These are phyloP conservation scores for Gelatoporia subvermispora DNA, from an alignment of 768 basidiomycete species.

Conservation along the genomic window DNA sequence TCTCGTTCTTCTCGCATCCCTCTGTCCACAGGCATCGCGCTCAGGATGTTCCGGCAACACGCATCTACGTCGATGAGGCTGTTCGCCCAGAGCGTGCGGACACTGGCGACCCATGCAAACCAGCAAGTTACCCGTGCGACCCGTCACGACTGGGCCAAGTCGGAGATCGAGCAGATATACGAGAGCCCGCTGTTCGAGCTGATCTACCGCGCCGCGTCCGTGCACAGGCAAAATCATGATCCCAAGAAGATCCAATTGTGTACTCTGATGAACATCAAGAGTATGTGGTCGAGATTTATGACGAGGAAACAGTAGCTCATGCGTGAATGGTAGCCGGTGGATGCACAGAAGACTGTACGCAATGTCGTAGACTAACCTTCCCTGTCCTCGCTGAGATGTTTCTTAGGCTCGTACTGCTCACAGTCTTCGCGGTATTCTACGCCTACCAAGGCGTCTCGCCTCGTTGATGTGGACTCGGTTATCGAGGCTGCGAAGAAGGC, in stretches of 20 bases:
- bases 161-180: slow-evolving; percentile 83
- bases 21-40: not conserved
- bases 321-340: slow-evolving; percentile 65
- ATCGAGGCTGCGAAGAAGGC: slow-evolving; percentile 89
- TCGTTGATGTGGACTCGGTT: slow-evolving; percentile 89
- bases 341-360: slow-evolving; percentile 90
- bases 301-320: not conserved
- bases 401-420: slow-evolving; percentile 89
- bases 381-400: slow-evolving; percentile 7
- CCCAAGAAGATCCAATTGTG: slow-evolving; percentile 91
- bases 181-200: slow-evolving; percentile 84
- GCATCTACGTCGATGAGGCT: slow-evolving; percentile 15
- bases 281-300: slow-evolving; percentile 39
- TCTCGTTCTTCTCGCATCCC: not conserved
- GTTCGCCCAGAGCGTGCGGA: slow-evolving; percentile 31
- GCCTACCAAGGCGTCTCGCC: slow-evolving; percentile 79
- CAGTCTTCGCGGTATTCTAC: slow-evolving; percentile 94
- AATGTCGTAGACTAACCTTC: slow-evolving; percentile 2
- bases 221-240: slow-evolving; percentile 86
- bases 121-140: slow-evolving; percentile 23
- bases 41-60: slow-evolving; percentile 34
- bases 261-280: slow-evolving; percentile 98
- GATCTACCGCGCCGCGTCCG: slow-evolving; percentile 77
- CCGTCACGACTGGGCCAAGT: slow-evolving; percentile 66
- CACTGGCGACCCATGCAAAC: slow-evolving; percentile 61